A percentile compares a stretch with the other conserved stretches of the same genome.
Evolutionary conservation across 768 basidiomycete species (phyloP).

Genomic region (Naganishia onofrii): DNA sequence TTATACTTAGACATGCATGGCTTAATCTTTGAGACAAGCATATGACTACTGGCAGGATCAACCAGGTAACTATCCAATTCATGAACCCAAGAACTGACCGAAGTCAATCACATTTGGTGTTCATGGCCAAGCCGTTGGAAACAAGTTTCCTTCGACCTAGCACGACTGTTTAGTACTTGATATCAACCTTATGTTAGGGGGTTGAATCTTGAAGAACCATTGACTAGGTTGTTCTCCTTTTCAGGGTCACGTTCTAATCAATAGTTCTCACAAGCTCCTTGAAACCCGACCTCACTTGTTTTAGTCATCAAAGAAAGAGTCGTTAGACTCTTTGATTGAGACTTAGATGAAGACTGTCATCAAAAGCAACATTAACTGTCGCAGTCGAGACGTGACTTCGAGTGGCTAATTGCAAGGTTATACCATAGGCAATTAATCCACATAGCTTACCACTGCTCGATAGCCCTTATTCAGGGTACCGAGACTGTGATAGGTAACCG

Average conservation of each 20-base stretch:
- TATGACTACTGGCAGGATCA: conserved; percentile 82
- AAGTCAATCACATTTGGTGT: background rate
- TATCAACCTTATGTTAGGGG: conserved; percentile 31
- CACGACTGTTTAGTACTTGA: conserved; percentile 28
- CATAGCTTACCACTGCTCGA: conserved; percentile 34
- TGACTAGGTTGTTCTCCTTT: conserved; percentile 33
- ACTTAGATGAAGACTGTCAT: conserved; percentile 52
- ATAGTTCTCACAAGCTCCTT: conserved; percentile 50
- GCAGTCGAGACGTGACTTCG: conserved; percentile 49
- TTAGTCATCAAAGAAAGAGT: conserved; percentile 51
- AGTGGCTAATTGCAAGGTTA: conserved; percentile 52
- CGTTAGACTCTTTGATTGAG: conserved; percentile 49
- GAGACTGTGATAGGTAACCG: conserved; percentile 9
- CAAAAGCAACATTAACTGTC: conserved; percentile 38
- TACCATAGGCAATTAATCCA: conserved; percentile 54
- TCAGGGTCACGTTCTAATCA: conserved; percentile 34
- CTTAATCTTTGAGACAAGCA: conserved; percentile 81
- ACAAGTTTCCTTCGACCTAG: conserved; percentile 31
- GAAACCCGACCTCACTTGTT: conserved; percentile 57
- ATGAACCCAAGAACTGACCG: conserved; percentile 34
- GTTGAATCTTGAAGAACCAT: conserved; percentile 36
- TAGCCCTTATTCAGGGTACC: conserved; percentile 7
- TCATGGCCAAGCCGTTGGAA: conserved; percentile 9
- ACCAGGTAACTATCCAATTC: conserved; percentile 68
- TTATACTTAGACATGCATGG: conserved; percentile 79